Evolutionary conservation across 148 eudicot species (phyloP).

Genomic region (Chenopodium suecicum): DNA sequence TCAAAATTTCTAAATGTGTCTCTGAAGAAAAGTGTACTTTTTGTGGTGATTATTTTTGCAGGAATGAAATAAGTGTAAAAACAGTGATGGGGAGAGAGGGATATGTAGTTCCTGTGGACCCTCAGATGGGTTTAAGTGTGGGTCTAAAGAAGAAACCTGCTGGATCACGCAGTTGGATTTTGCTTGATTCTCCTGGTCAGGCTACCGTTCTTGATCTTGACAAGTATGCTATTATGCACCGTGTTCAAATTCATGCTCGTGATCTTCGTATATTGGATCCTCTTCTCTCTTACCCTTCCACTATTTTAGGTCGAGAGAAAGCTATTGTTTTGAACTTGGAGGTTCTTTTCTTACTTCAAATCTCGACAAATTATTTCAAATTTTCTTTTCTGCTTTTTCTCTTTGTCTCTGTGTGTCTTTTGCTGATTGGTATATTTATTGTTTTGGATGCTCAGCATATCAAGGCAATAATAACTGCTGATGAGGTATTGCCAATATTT

Average conservation of each 20-base stretch:
- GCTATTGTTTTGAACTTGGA: conserved; percentile 86
- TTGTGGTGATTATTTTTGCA: not conserved
- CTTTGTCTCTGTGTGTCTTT: conserved; percentile 2
- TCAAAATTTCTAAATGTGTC: no score
- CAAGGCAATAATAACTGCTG: conserved; percentile 81
- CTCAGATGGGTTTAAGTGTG: conserved; percentile 18
- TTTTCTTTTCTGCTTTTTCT: not conserved
- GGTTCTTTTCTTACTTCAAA: conserved; percentile 30
- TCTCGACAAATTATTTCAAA: not conserved
- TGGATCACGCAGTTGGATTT: conserved; percentile 51
- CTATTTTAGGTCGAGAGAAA: conserved; percentile 78
- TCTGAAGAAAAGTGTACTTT: no score
- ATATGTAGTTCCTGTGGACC: conserved; percentile 38
- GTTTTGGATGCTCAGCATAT: conserved; percentile 53
- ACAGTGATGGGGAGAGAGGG: conserved; percentile 46
- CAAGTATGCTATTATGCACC: conserved; percentile 76
- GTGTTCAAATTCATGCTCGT: conserved; percentile 83
- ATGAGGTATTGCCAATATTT: conserved; percentile 51
- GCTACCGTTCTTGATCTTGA: conserved; percentile 63
- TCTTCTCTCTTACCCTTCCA: conserved; percentile 70
- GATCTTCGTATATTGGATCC: conserved; percentile 90
- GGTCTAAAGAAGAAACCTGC: conserved; percentile 40
- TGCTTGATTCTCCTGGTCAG: conserved; percentile 44
- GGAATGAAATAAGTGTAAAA: not conserved
- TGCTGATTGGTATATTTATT: not conserved